A percentile compares a stretch with the other conserved stretches of the same genome.
Evolutionary conservation across 179 eudicot species (phyloP).

Genomic region (Sideroxylon spinosum): DNA sequence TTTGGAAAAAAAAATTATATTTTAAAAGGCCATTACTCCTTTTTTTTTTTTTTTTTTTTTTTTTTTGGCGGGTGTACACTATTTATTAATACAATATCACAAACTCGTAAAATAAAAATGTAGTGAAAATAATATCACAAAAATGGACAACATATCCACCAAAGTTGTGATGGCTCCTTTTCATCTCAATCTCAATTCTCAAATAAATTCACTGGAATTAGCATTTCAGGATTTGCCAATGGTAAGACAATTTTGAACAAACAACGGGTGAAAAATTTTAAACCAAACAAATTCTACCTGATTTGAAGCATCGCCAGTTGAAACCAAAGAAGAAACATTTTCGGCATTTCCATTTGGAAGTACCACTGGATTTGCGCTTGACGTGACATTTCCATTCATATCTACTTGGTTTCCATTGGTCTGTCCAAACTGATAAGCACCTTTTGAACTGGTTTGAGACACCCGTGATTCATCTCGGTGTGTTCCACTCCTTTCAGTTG

Average conservation of each 20-base stretch:
- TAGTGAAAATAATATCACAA: neutral
- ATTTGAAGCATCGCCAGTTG: conserved; percentile 43
- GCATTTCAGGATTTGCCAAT: neutral
- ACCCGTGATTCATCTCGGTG: conserved; percentile 39
- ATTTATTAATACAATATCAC: too few relatives aligned
- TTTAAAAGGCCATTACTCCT: too few relatives aligned
- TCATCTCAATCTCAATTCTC: neutral
- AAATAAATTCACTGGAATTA: neutral
- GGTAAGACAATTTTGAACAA: neutral
- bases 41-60: too few relatives aligned
- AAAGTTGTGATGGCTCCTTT: neutral
- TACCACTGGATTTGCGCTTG: conserved; percentile 38
- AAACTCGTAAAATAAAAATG: too few relatives aligned
- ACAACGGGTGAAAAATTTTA: neutral
- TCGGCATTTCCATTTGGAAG: conserved; percentile 59
- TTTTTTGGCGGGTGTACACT: too few relatives aligned
- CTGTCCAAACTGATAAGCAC: conserved; percentile 51
- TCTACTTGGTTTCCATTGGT: conserved; percentile 54
- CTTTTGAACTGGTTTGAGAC: conserved; percentile 44
- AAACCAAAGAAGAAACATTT: conserved; percentile 41
- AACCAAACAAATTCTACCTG: conserved; percentile 39
- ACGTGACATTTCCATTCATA: conserved; percentile 42
- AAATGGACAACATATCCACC: neutral
- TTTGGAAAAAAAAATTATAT: too few relatives aligned
- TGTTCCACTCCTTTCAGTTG: conserved; percentile 53